A percentile compares a stretch with the other conserved stretches of the same genome.
Evolutionary conservation across 352 stramenopile species (phyloP).

Genomic region (Globisporangium recalcitrans): DNA sequence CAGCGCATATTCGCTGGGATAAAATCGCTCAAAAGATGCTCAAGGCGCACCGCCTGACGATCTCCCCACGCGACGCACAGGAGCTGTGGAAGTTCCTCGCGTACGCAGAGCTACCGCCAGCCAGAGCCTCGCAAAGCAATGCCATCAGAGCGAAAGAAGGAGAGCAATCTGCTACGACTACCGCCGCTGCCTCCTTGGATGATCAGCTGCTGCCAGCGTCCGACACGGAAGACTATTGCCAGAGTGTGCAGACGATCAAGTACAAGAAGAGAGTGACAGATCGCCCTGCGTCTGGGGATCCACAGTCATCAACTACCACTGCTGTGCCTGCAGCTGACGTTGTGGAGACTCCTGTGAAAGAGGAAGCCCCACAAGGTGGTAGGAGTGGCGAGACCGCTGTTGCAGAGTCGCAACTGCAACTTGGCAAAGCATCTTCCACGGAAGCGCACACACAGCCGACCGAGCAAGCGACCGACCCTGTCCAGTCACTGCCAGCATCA

Average conservation of each 20-base stretch:
- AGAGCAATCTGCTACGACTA: neutral
- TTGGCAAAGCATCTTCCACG: neutral
- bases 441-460: neutral
- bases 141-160: neutral
- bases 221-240: slow-evolving; percentile 46
- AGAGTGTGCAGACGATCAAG: slow-evolving; percentile 23
- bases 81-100: slow-evolving; percentile 70
- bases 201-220: slow-evolving; percentile 39
- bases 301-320: neutral
- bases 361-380: neutral
- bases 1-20: slow-evolving; percentile 40
- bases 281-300: slow-evolving; percentile 10
- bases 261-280: slow-evolving; percentile 3
- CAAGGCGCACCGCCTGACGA: slow-evolving; percentile 28
- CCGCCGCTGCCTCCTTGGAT: neutral
- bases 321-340: too few species aligned
- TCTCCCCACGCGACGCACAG: slow-evolving; percentile 42
- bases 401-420: neutral
- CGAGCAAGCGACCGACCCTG: neutral
- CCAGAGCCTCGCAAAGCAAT: neutral
- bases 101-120: slow-evolving; percentile 31
- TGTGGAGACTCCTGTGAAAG: neutral
- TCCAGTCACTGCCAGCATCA: neutral
- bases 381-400: neutral
- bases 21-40: slow-evolving; percentile 35